Base-by-base conservation (phyloP, 2,329 filamentous ascomycete genomes). In the Aspergillus viridinutans region DNA sequence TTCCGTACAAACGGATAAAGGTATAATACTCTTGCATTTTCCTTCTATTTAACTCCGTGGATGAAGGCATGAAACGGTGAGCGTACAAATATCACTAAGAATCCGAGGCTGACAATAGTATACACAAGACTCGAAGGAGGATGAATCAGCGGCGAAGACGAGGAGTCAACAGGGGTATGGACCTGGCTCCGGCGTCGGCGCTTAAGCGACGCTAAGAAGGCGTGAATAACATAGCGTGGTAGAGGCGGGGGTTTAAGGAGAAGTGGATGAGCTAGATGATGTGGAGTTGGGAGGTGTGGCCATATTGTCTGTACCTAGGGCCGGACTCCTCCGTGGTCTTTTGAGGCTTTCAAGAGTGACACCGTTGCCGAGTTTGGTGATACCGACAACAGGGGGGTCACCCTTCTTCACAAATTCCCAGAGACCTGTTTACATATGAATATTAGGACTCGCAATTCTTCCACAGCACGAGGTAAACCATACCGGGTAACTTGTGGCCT, bases 331-430 rank as follows among this genome's bases (percentile, higher is more conserved):
- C 75, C 92, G 85, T 50, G 92, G 90, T 67, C 86, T 85, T 80
- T 91, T 94, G 71, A 99, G 78, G 45, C 89, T 87, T 66, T 93
- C 90, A 68, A 93, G 76, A 23, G 92, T 96, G 28, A 96, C 74
- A 8, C 92, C 92, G 58, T 91, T 81, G 40, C 83, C 85, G 54
- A 99, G 77, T 76, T 96, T 97, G 21, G 92, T 97, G 61, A 97
- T 86, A 29, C 94, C 94, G 71, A 99, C 93, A 40, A 96, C 84
- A 0, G 94, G 86, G 2, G 92, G 82, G 67, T 97, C 94, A 7
- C 91, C 92, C 77, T 90, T 97, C 80, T 88, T 91, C 35, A 97
- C 92, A 71, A 97, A 96, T 71, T 97, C 92, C 79, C 91, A 99
- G 71, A 77, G 68, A 49, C 78, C 75, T 78, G 57, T 43, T 53